Percentiles rank a stretch among this genome's conserved stretches.
phyloP scores from a whole-genome alignment of 805 yeast species.

The Metschnikowia henanensis region DNA sequence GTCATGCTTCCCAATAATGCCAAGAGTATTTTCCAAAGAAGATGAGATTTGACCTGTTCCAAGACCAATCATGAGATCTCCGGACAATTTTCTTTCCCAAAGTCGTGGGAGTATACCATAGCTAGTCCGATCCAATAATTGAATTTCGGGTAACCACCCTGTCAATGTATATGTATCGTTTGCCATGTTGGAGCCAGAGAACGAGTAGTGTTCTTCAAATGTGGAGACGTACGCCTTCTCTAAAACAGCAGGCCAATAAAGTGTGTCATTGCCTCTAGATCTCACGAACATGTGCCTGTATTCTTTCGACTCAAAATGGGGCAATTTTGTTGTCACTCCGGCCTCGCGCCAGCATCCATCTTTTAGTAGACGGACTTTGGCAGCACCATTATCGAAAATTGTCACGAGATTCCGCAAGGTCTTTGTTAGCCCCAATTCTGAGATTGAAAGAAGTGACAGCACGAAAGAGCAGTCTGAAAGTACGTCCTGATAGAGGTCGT shows the following conservation, averaged over 20 bases:
- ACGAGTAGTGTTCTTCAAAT: slow-evolving; percentile 56
- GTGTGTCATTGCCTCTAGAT: slow-evolving; percentile 30
- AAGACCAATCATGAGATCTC: slow-evolving; percentile 52
- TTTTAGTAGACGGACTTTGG: slow-evolving; percentile 41
- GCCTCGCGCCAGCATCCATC: slow-evolving; percentile 56
- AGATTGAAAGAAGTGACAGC: slow-evolving; percentile 58
- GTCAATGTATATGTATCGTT: slow-evolving; percentile 62
- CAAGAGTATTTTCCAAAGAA: slow-evolving; percentile 31
- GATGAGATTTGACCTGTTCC: slow-evolving; percentile 60
- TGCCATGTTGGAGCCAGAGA: slow-evolving; percentile 75
- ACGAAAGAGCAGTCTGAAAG: slow-evolving; percentile 77
- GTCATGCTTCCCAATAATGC: slow-evolving; percentile 64
- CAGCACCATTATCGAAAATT: slow-evolving; percentile 22
- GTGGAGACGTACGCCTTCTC: slow-evolving; percentile 75
- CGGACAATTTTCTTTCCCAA: slow-evolving; percentile 28
- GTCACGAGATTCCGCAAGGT: slow-evolving; percentile 19
- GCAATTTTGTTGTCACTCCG: slow-evolving; percentile 47
- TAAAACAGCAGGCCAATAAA: slow-evolving; percentile 68
- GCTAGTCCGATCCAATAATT: slow-evolving; percentile 36
- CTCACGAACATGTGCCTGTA: slow-evolving; percentile 33
- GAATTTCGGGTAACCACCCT: slow-evolving; percentile 73
- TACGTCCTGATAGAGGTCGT: slow-evolving; percentile 45
- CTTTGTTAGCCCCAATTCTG: slow-evolving; percentile 19
- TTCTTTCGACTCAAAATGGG: slow-evolving; percentile 24
- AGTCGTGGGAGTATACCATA: slow-evolving; percentile 18